phyloP scores from a whole-genome alignment of 2,329 filamentous ascomycete genomes.

The Botryotinia convoluta region DNA sequence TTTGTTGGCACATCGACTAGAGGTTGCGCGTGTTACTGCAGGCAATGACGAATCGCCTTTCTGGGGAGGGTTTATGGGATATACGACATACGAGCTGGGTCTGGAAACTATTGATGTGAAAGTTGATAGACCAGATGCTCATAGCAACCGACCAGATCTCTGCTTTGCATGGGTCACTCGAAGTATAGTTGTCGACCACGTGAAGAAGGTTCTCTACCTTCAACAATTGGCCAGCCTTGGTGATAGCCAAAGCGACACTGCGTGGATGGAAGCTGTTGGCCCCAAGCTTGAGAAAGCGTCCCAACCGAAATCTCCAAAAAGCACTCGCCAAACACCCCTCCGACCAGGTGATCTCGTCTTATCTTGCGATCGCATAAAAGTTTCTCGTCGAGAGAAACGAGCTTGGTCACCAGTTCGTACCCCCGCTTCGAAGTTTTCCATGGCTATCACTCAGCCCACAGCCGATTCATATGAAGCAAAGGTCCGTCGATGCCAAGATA shows the following conservation, averaged over 20 bases:
- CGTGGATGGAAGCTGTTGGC: slow-evolving; percentile 26
- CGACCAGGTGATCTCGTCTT: slow-evolving; percentile 8
- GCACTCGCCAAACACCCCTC: slow-evolving; percentile 3
- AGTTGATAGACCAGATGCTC: slow-evolving; percentile 21
- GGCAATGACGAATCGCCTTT: slow-evolving; percentile 51
- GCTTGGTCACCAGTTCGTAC: slow-evolving; percentile 18
- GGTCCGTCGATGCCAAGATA: slow-evolving; percentile 39
- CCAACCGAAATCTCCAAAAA: slow-evolving; percentile 16
- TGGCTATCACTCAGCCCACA: slow-evolving; percentile 30
- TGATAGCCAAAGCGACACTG: slow-evolving; percentile 35
- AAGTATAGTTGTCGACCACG: slow-evolving; percentile 63
- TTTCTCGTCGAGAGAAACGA: slow-evolving; percentile 17
- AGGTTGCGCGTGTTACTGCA: slow-evolving; percentile 40
- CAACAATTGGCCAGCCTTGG: slow-evolving; percentile 51
- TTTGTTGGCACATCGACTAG: slow-evolving; percentile 40
- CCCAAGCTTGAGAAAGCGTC: slow-evolving; percentile 21
- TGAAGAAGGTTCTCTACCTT: slow-evolving; percentile 52
- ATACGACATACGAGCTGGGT: slow-evolving; percentile 66
- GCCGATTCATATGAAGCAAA: slow-evolving; percentile 38
- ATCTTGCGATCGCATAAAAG: slow-evolving; percentile 16
- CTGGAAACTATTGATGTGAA: slow-evolving; percentile 50
- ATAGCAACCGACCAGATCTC: slow-evolving; percentile 50
- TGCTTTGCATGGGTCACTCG: slow-evolving; percentile 62
- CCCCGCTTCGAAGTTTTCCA: not conserved
- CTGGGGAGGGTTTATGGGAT: slow-evolving; percentile 69